These are phyloP conservation scores for Tylopilus vinaceipallidus DNA, from an alignment of 768 basidiomycete genomes.

Conservation along the genomic window DNA sequence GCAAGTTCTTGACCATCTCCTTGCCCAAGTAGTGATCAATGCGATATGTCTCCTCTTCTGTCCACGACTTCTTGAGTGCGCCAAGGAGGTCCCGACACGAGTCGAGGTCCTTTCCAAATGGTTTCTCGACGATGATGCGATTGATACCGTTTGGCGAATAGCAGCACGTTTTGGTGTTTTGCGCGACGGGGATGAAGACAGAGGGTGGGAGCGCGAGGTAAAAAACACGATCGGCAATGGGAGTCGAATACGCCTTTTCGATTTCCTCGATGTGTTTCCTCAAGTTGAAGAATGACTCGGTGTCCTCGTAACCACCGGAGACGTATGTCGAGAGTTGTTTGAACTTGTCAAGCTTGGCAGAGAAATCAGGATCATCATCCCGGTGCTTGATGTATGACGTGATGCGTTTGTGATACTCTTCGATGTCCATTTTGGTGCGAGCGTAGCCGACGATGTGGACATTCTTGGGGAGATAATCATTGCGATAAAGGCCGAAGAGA, in stretches of 20 bases:
- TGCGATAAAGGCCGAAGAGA: slow-evolving; percentile 83
- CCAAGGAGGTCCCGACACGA: slow-evolving; percentile 77
- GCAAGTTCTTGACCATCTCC: slow-evolving; percentile 99
- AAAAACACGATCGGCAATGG: slow-evolving; percentile 81
- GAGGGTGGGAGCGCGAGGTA: slow-evolving; percentile 97
- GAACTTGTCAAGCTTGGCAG: slow-evolving; percentile 76
- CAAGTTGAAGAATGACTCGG: slow-evolving; percentile 72
- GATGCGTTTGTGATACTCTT: slow-evolving; percentile 81
- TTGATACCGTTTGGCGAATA: slow-evolving; percentile 74
- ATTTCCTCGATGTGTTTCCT: slow-evolving; percentile 74
- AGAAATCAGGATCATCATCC: slow-evolving; percentile 56
- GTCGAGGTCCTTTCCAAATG: slow-evolving; percentile 93
- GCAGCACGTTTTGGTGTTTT: slow-evolving; percentile 78
- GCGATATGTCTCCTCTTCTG: slow-evolving; percentile 96
- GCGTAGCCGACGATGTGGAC: slow-evolving; percentile 95
- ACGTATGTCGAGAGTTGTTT: slow-evolving; percentile 79
- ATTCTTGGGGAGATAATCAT: slow-evolving; percentile 76
- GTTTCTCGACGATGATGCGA: slow-evolving; percentile 97
- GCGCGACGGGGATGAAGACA: slow-evolving; percentile 89
- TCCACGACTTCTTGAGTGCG: slow-evolving; percentile 84
- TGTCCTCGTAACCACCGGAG: slow-evolving; percentile 86
- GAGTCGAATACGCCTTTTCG: slow-evolving; percentile 65
- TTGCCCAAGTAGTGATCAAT: slow-evolving; percentile 99
- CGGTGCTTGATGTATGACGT: slow-evolving; percentile 84
- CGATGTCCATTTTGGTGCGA: slow-evolving; percentile 87